These are phyloP conservation scores for Tephrocybe sp. DNA, from an alignment of 768 basidiomycete species.

Conservation along the genomic window DNA sequence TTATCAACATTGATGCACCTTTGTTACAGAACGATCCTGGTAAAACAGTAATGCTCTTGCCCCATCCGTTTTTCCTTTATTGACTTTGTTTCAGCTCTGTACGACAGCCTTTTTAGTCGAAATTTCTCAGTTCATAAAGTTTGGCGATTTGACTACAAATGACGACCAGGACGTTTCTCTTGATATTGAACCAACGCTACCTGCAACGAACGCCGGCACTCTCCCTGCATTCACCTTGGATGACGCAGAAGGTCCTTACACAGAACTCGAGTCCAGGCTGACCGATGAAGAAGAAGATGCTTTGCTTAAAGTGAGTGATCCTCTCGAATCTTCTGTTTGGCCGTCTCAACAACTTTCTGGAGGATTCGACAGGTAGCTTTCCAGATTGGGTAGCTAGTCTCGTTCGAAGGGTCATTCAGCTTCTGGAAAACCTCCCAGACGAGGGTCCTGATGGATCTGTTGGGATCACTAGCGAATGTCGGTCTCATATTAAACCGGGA, in stretches of 20 bases:
- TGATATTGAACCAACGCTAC: conserved; percentile 34
- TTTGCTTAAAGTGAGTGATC: conserved; percentile 44
- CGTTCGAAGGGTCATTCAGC: conserved; percentile 70
- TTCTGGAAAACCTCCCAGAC: conserved; percentile 85
- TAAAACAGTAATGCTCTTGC: conserved; percentile 57
- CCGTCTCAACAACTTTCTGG: background rate
- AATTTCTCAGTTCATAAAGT: conserved; percentile 71
- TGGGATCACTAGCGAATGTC: conserved; percentile 66
- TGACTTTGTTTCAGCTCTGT: conserved; percentile 47
- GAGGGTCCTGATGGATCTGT: conserved; percentile 65
- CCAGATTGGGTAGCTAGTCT: conserved; percentile 84
- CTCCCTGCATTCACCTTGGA: conserved; percentile 37
- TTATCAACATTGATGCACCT: conserved; percentile 6
- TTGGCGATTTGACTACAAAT: conserved; percentile 55
- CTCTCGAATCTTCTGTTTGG: background rate
- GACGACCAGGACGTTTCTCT: conserved; percentile 28
- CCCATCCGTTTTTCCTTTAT: background rate
- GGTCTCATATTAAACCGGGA: background rate
- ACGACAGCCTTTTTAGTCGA: conserved; percentile 75
- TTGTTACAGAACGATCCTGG: conserved; percentile 64
- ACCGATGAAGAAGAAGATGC: conserved; percentile 69
- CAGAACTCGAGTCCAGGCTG: conserved; percentile 39
- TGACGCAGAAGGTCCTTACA: conserved; percentile 35
- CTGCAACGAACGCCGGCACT: conserved; percentile 22
- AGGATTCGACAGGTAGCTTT: conserved; percentile 71